Base-by-base conservation (phyloP, 2,329 filamentous ascomycete genomes). In the Teratosphaeria epicoccoides region DNA sequence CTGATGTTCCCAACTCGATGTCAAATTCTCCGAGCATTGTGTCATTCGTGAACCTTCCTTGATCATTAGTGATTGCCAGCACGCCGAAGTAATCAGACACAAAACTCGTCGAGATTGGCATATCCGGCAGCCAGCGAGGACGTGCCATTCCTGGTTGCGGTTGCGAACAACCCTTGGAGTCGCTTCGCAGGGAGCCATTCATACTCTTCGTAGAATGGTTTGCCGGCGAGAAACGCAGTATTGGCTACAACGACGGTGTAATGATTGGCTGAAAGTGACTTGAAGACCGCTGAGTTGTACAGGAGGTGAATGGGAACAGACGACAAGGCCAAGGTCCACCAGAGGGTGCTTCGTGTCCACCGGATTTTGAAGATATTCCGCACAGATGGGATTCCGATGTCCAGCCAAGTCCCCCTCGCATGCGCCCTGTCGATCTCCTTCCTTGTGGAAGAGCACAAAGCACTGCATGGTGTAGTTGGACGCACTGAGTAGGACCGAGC, bases 381-480 rank as follows among this genome's bases (percentile, higher is more conserved):
- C 2, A 69, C 24, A 28, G 71, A 74, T 6, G 44, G 24, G 12
- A 50, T 40, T 6, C 49, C 49, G 7, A 50, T 33, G 17, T 50
- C 49, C 37, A 50, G 14, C 69, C 70, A 73, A 14, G 57, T 63
- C 1, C 66, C 61, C 46, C 59, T 55, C 0, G 55, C 47, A 62
- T 81, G 78, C 0, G 75, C 75, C 12, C 55, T 56, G 46, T 80
- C 72, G 10, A 80, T 61, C 40, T 80, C 75, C 7, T 59, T 24
- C 23, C 78, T 63, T 0, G 73, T 78, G 0, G 78, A 77, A 0
- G 76, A 70, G 11, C 64, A 70, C 11, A 81, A n/a, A 61, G 20
- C 72, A 67, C 53, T 80, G 77, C 73, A 78, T 78, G 51, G 68
- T 71, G 53, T 75, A 77, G 57, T 76, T 77, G 37, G 71, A 74